Evolutionary conservation across 2,329 filamentous ascomycete genomes (phyloP), one percentile per base, ranked within the genome.

Genomic region (Didymella glomerata): DNA sequence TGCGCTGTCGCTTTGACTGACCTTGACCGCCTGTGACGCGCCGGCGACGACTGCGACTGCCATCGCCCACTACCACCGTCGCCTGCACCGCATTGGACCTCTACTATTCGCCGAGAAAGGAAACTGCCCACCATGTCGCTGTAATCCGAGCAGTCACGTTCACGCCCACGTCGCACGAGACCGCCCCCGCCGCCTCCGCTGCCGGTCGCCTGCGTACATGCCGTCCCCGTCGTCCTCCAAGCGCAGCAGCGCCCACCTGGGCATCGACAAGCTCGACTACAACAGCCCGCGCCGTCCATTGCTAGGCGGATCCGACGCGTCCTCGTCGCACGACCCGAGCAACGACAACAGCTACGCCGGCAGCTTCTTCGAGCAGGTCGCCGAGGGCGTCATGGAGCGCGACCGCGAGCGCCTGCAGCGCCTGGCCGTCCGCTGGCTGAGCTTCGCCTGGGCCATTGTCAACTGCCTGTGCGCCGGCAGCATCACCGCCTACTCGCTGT

Each of bases 401-500:
- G 86, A 88, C 71, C 80, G 85, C 57, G 73, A 76, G 66, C 81
- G 77, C 63, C 81, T 88, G 78, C 81, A 81, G 62, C 82, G 78
- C 64, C 79, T 86, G 64, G 74, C 83, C 8, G 69, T 82, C 4
- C 80, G 86, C 54, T 83, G 85, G 62, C 69, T 82, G 57, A 85
- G 84, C 73, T 89, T 89, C 72, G 77, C 76, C 28, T 88, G 84
- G 83, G 86, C 85, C 34, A 80, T 88, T 54, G 73, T 88, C 60
- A 86, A 82, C 71, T 87, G 85, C 67, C 84, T 97, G 30, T 95
- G 91, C 75, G 94, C 93, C 28, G 95, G 94, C 62, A 96, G 92
- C 70, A 92, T 98, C 71, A 93, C 92, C 48, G 91, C 93, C 48
- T 99, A 95, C 81, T 97, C 93, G 34, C 87, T 99, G 30, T 99